Evolutionary conservation across 228 moss, liverwort and hornwort species (phyloP).

Genomic region (Sphagnum fallax): DNA sequence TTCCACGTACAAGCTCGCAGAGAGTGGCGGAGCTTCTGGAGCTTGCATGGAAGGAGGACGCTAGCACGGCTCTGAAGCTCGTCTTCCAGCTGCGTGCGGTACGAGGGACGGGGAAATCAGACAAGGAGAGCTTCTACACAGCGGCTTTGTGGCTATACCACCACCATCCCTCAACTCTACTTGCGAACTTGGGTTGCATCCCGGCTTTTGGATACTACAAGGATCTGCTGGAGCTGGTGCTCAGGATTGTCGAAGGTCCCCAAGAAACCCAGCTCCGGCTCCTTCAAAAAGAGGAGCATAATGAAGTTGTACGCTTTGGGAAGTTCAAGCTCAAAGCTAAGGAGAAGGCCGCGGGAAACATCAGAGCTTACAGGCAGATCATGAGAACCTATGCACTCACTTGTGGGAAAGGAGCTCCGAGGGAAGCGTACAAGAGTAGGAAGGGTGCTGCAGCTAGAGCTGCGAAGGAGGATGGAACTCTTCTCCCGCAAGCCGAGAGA

Average conservation of each 20-base stretch:
- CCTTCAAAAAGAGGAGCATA: conserved; percentile 29
- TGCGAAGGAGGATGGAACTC: conserved; percentile 40
- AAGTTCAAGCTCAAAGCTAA: neutral
- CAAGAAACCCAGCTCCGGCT: conserved; percentile 34
- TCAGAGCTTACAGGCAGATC: conserved; percentile 1
- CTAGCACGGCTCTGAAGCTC: conserved; percentile 59
- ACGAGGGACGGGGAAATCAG: conserved; percentile 74
- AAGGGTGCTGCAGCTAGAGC: conserved; percentile 62
- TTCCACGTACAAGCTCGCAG: conserved; percentile 22
- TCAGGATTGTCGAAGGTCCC: conserved; percentile 59
- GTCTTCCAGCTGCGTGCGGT: conserved; percentile 73
- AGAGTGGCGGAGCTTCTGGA: conserved; percentile 27
- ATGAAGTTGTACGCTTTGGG: conserved; percentile 18
- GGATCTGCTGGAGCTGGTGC: conserved; percentile 66
- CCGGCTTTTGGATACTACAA: conserved; percentile 76
- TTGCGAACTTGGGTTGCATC: conserved; percentile 38
- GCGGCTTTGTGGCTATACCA: conserved; percentile 68
- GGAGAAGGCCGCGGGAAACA: neutral
- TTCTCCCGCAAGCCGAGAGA: conserved; percentile 57
- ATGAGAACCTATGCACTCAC: neutral
- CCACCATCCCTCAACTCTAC: conserved; percentile 54
- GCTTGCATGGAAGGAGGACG: conserved; percentile 60
- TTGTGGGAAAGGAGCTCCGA: neutral
- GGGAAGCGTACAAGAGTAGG: conserved; percentile 36
- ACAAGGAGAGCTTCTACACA: conserved; percentile 57